A percentile compares a stretch with the other conserved stretches of the same genome.
Evolutionary conservation across 768 basidiomycete species (phyloP).

Genomic region (Lactifluus rugatus): DNA sequence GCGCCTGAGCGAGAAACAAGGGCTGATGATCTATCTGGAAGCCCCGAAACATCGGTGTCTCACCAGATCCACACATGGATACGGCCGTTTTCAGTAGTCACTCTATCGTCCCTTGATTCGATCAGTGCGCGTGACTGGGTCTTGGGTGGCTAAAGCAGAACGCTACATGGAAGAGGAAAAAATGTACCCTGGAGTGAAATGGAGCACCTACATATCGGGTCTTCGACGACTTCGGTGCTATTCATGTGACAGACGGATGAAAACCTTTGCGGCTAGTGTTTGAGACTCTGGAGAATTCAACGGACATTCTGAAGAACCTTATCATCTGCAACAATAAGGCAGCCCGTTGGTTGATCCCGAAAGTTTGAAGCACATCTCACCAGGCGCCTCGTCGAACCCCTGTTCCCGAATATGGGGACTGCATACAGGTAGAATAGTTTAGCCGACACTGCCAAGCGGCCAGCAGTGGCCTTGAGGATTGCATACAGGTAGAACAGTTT

Average conservation of each 20-base stretch:
- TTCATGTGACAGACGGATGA: constrained; percentile 6
- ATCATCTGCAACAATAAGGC: not conserved
- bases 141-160: not conserved
- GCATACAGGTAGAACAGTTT: not conserved
- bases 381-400: not conserved
- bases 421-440: not conserved
- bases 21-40: not conserved
- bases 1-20: not conserved
- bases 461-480: not conserved
- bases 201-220: not conserved
- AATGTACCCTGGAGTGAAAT: not conserved
- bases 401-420: not conserved
- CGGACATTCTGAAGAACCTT: not conserved
- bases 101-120: constrained; percentile 1
- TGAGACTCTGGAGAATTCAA: not conserved
- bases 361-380: not conserved
- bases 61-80: not conserved
- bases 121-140: not conserved
- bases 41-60: not conserved
- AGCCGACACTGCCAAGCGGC: not conserved
- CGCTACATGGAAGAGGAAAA: not conserved
- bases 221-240: not conserved
- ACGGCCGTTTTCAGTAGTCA: not conserved
- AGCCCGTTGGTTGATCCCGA: not conserved
- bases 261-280: not conserved